These are phyloP conservation scores for Circinella minor DNA, from an alignment of 371 early-diverging fungal genomes.

Conservation along the genomic window DNA sequence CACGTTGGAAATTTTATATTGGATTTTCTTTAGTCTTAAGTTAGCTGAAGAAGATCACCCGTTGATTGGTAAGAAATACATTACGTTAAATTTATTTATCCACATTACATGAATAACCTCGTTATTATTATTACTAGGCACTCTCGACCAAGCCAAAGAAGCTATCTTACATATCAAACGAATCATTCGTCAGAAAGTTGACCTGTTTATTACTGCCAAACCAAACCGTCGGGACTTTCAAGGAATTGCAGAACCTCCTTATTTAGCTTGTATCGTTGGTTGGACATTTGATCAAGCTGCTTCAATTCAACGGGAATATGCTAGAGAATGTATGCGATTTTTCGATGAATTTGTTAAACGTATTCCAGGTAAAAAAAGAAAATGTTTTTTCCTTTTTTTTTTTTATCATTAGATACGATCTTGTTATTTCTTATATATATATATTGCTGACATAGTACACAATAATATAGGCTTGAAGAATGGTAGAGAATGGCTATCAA, in stretches of 20 bases:
- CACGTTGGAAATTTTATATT: slow-evolving; percentile 71
- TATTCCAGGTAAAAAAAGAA: slow-evolving; percentile 15
- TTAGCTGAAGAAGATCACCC: slow-evolving; percentile 69
- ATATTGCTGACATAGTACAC: too few species aligned
- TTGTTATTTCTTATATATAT: background rate
- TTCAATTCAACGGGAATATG: slow-evolving; percentile 59
- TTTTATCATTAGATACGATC: background rate
- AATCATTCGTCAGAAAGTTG: slow-evolving; percentile 56
- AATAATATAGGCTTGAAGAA: slow-evolving; percentile 11
- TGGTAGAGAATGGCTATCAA: slow-evolving; percentile 30
- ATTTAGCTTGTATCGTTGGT: slow-evolving; percentile 50
- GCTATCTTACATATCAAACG: slow-evolving; percentile 66
- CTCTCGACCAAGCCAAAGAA: slow-evolving; percentile 54
- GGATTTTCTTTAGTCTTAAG: slow-evolving; percentile 67
- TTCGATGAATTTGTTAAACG: slow-evolving; percentile 41
- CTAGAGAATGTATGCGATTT: slow-evolving; percentile 62
- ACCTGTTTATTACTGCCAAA: slow-evolving; percentile 49
- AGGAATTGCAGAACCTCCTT: slow-evolving; percentile 39
- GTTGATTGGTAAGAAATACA: slow-evolving; percentile 43
- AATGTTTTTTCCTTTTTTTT: background rate
- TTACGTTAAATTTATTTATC: background rate
- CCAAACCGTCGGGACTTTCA: slow-evolving; percentile 53
- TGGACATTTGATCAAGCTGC: slow-evolving; percentile 70
- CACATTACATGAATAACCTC: too few species aligned
- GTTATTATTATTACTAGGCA: slow-evolving; percentile 32